These are phyloP conservation scores for Nothopassalora personata DNA, from an alignment of 2,329 filamentous ascomycete species.

Conservation along the genomic window DNA sequence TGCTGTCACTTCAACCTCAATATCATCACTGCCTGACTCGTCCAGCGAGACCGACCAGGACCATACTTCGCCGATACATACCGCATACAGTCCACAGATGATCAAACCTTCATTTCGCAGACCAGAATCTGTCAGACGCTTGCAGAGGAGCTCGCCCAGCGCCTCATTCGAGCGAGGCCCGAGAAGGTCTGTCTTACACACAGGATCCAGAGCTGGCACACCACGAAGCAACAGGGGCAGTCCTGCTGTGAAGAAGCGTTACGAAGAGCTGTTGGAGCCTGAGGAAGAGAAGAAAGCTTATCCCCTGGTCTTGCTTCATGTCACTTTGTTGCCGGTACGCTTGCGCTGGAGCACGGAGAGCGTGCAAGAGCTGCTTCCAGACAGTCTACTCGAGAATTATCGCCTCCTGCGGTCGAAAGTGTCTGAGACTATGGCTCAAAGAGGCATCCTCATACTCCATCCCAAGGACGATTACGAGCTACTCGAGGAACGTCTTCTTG, in stretches of 20 bases:
- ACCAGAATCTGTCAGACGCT: conserved; percentile 61
- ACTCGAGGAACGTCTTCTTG: conserved; percentile 70
- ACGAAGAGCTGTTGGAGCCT: conserved; percentile 9
- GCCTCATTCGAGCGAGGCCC: conserved; percentile 48
- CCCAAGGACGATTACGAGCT: conserved; percentile 75
- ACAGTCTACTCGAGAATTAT: conserved; percentile 54
- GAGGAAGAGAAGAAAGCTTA: conserved; percentile 20
- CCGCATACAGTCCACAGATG: conserved; percentile 53
- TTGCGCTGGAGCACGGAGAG: conserved; percentile 54
- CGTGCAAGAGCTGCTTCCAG: conserved; percentile 49
- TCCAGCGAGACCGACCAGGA: conserved; percentile 26
- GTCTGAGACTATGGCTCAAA: conserved; percentile 66
- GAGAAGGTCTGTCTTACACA: conserved; percentile 17
- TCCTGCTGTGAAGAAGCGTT: conserved; percentile 40
- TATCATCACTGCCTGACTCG: conserved; percentile 32
- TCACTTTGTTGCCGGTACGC: conserved; percentile 66
- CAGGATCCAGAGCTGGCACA: conserved; percentile 48
- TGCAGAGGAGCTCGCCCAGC: conserved; percentile 66
- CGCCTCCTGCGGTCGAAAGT: conserved; percentile 64
- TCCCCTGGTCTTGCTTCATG: conserved; percentile 73
- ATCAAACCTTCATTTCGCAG: conserved; percentile 63
- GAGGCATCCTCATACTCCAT: conserved; percentile 69
- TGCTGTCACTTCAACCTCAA: conserved; percentile 25
- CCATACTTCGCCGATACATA: conserved; percentile 11
- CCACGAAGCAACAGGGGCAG: conserved; percentile 42